Percentiles rank a stretch among this genome's conserved stretches.
phyloP scores from a whole-genome alignment of 345 rosid species.

The Streptanthus diversifolius region DNA sequence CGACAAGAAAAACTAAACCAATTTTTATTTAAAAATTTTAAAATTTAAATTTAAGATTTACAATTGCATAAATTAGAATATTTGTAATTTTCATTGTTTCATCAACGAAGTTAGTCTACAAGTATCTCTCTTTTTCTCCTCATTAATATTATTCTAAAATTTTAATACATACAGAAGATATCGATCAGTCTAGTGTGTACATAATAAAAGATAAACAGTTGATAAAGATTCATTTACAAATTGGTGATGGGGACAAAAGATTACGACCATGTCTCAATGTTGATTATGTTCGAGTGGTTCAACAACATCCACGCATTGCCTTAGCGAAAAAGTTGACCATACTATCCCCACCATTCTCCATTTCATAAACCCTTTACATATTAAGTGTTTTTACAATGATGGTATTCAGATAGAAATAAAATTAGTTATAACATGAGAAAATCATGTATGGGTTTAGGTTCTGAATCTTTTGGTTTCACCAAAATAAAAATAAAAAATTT shows the following conservation, averaged over 20 bases:
- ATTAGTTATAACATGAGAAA: neutral
- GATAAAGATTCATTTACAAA: constrained; percentile 9
- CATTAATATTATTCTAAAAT: neutral
- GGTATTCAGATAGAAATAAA: neutral
- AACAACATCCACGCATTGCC: constrained; percentile 29
- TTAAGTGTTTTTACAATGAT: neutral
- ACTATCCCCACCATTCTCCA: constrained; percentile 29
- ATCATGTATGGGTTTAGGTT: neutral
- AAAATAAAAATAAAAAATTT: neutral
- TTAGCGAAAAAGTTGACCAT: constrained; percentile 24
- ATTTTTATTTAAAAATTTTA: neutral
- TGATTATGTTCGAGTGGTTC: constrained; percentile 16
- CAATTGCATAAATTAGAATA: neutral
- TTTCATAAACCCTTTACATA: constrained; percentile 13
- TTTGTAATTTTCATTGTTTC: neutral
- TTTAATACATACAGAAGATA: neutral
- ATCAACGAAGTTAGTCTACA: neutral
- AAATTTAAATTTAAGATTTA: neutral
- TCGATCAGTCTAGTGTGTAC: neutral
- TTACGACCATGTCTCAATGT: constrained; percentile 11
- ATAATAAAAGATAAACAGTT: neutral
- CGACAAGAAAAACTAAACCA: neutral
- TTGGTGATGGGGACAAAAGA: constrained; percentile 23
- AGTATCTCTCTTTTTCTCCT: neutral
- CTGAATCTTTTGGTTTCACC: neutral